Percentiles rank a stretch among this genome's conserved stretches.
Evolutionary conservation across 1,284 basidiomycete genomes (phyloP).

Genomic region (Cryptococcus amylolentus): DNA sequence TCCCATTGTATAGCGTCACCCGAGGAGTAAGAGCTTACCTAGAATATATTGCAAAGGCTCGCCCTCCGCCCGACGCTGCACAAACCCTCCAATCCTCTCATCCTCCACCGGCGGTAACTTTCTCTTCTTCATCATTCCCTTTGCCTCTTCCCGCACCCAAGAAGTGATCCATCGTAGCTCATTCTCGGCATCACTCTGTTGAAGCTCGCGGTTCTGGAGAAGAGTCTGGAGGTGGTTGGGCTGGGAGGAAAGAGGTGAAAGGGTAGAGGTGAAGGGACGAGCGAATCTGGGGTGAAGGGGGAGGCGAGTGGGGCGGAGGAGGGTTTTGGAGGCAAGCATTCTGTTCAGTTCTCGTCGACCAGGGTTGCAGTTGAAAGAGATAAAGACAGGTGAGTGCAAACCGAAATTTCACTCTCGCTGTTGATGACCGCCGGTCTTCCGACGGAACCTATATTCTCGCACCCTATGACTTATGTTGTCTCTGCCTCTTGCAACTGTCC

Average conservation of each 20-base stretch:
- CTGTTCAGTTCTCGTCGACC: too few relatives aligned
- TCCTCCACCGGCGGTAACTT: constrained; percentile 12
- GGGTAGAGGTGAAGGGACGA: not conserved
- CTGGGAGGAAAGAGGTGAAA: not conserved
- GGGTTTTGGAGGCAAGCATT: too few relatives aligned
- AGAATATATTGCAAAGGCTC: constrained; percentile 90
- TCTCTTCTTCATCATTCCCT: constrained; percentile 2
- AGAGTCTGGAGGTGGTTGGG: constrained; percentile 3
- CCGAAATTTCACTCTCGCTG: too few relatives aligned
- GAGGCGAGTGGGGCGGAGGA: too few relatives aligned
- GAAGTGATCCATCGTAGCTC: constrained; percentile 45
- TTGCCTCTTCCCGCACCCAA: constrained; percentile 5
- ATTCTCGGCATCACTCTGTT: constrained; percentile 28
- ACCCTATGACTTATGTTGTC: too few relatives aligned
- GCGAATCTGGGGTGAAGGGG: not conserved
- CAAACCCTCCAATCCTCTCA: constrained; percentile 24
- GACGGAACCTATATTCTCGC: too few relatives aligned
- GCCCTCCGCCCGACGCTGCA: constrained; percentile 54
- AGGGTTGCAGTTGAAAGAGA: too few relatives aligned
- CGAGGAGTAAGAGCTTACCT: constrained; percentile 54
- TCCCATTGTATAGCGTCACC: not conserved
- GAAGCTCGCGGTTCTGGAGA: constrained; percentile 38
- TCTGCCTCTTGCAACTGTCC: too few relatives aligned
- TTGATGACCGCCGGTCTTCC: too few relatives aligned
- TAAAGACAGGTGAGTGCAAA: too few relatives aligned